phyloP scores from a whole-genome alignment of 805 yeast species.

The Zygotorulaspora florentina region DNA sequence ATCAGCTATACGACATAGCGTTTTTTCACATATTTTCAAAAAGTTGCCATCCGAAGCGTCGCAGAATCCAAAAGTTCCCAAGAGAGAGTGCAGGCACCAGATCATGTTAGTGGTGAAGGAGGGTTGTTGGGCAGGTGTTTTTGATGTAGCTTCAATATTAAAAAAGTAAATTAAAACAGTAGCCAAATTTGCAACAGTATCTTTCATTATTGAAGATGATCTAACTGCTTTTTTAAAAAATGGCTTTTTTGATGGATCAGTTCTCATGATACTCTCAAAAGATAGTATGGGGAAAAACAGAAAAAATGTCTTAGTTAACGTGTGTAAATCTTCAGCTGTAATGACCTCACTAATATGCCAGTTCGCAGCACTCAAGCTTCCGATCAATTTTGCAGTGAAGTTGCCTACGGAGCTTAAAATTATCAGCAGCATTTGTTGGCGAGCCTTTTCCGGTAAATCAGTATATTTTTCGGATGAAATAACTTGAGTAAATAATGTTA shows the following conservation, averaged over 20 bases:
- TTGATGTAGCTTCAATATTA: conserved; percentile 1
- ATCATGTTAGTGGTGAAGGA: conserved; percentile 35
- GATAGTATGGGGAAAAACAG: conserved; percentile 47
- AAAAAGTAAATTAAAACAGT: conserved; percentile 17
- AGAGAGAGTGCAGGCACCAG: conserved; percentile 62
- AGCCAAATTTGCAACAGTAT: conserved; percentile 38
- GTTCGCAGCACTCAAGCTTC: conserved; percentile 23
- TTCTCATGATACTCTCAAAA: conserved; percentile 48
- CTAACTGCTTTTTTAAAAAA: conserved; percentile 41
- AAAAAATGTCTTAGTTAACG: conserved; percentile 34
- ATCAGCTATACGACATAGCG: conserved; percentile 43
- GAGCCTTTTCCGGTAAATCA: conserved; percentile 28
- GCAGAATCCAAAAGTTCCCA: conserved; percentile 70
- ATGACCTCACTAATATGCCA: conserved; percentile 35
- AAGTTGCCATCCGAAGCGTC: conserved; percentile 59
- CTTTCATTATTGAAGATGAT: conserved; percentile 45
- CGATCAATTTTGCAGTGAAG: conserved; percentile 40
- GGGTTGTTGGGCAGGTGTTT: conserved; percentile 3
- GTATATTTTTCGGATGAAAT: conserved; percentile 28
- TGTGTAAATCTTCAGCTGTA: conserved; percentile 12
- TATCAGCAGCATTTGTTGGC: conserved; percentile 44
- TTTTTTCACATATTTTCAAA: conserved; percentile 53
- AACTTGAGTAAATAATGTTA: conserved; percentile 42
- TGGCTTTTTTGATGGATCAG: conserved; percentile 39
- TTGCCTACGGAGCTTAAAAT: conserved; percentile 53